Conservation (phyloP, 306 rosid genomes). For the Lathyrus oleraceus region DNA sequence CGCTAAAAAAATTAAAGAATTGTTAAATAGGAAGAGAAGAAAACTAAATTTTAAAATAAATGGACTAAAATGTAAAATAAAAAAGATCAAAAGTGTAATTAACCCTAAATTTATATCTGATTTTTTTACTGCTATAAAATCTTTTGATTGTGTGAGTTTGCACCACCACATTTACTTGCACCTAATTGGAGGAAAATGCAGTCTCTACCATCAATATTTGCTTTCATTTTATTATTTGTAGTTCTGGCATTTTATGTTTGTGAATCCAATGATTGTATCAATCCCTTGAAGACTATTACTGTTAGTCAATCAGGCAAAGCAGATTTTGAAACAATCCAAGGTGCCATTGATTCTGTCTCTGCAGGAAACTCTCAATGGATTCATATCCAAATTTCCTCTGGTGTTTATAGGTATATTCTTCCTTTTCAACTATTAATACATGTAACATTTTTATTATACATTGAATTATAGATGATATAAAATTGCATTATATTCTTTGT, state of each 20-base stretch:
- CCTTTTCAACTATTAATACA: neutral
- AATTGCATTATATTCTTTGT: neutral
- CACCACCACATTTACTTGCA: no score
- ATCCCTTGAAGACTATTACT: neutral
- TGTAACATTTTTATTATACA: neutral
- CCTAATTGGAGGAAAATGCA: no score
- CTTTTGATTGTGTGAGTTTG: no score
- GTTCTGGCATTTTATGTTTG: neutral
- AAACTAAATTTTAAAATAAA: no score
- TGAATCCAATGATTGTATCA: constrained; percentile 22
- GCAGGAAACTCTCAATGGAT: constrained; percentile 32
- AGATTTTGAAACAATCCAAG: constrained; percentile 38
- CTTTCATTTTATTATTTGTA: no score
- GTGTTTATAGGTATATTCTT: constrained; percentile 16
- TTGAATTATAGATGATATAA: neutral
- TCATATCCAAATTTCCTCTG: constrained; percentile 33
- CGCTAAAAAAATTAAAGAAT: no score
- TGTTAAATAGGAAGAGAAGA: no score
- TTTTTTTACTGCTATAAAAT: no score
- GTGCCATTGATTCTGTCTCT: constrained; percentile 1
- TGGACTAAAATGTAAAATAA: no score
- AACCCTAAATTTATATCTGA: no score
- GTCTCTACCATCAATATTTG: no score
- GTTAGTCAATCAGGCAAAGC: constrained; percentile 11
- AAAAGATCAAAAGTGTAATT: no score